Base-by-base conservation (phyloP, 129 eudicot genomes). In the Saussurea involucrata region DNA sequence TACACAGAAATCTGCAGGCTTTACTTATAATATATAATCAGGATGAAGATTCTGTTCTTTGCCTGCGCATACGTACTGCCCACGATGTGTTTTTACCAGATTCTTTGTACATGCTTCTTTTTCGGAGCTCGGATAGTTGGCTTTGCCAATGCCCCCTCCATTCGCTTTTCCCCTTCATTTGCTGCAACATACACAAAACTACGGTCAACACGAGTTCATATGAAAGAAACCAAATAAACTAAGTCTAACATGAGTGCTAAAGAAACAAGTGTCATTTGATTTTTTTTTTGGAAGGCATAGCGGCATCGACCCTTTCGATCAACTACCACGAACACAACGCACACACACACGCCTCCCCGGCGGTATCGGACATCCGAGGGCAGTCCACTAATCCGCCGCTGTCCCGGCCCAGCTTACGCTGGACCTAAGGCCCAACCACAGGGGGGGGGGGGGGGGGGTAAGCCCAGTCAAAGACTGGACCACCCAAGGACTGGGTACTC, bases 91-190 rank as follows among this genome's bases (percentile, higher is more conserved):
- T 87, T 33, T 77, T 82, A 28, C 75, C 63, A 0, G 78, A n/a
- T n/a, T 87, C 91, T 78, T 85, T 91, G 77, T 85, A 25, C 87
- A 63, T 75, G 75, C 97, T 91, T 86, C 97, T 87, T 72, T 71
- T 87, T 83, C 88, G 81, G n/a, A 94, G 87, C 64, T 71, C 89
- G 18, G 97, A 94, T 71, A 94, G 58, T 69, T 94, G 98, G 68
- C 81, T 69, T 73, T 87, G 90, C 98, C 98, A 94, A 5, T 87
- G 90, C 20, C 63, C 83, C 58, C 87, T 87, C 98, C 98, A 91
- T 65, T 87, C 97, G 46, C 87, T 68, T 81, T 79, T 91, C n/a
- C 80, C 96, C 25, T 78, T 88, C 87, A 76, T 81, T 37, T 77
- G 70, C 90, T 90, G 81, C 53, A 37, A 28, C 36, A 66, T 27